Percentiles rank a stretch among this genome's conserved stretches.
These are phyloP conservation scores for Hanseniaspora vineae DNA, from an alignment of 805 yeast genomes.

Conservation along the genomic window DNA sequence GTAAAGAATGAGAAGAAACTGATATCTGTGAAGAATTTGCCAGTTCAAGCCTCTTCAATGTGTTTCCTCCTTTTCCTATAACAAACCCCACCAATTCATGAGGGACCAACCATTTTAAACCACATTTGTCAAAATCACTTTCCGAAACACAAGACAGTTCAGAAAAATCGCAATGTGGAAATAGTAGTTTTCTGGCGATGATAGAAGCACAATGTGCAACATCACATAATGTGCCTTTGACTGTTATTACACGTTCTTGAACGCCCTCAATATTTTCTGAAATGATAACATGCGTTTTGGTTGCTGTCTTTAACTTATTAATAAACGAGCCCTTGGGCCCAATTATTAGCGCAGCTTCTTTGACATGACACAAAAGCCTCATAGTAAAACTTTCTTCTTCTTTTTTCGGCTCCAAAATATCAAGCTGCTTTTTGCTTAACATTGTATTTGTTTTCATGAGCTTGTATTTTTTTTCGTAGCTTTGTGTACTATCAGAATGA, in stretches of 20 bases:
- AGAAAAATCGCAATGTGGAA: not conserved
- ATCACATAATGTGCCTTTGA: conserved; percentile 61
- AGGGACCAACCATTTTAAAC: conserved; percentile 57
- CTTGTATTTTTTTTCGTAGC: conserved; percentile 6
- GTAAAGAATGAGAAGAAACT: conserved; percentile 61
- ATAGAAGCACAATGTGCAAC: conserved; percentile 77
- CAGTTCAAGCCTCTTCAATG: conserved; percentile 71
- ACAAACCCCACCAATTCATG: conserved; percentile 70
- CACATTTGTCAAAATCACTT: conserved; percentile 22
- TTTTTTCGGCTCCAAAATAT: conserved; percentile 14
- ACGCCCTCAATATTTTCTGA: conserved; percentile 60
- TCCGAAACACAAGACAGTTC: not conserved
- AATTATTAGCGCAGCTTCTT: conserved; percentile 62
- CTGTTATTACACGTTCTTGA: conserved; percentile 62
- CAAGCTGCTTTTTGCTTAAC: not conserved
- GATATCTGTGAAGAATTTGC: conserved; percentile 63
- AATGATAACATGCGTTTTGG: conserved; percentile 54
- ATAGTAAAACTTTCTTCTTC: conserved; percentile 54
- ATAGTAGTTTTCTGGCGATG: conserved; percentile 34
- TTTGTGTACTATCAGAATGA: too few species aligned
- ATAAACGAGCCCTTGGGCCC: conserved; percentile 76
- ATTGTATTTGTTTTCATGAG: not conserved
- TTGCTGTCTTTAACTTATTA: conserved; percentile 45
- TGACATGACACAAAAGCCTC: conserved; percentile 63
- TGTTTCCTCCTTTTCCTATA: conserved; percentile 64